Percentiles rank a stretch among this genome's conserved stretches.
Conservation (phyloP, 768 basidiomycete species). For the Ramaria rubella region DNA sequence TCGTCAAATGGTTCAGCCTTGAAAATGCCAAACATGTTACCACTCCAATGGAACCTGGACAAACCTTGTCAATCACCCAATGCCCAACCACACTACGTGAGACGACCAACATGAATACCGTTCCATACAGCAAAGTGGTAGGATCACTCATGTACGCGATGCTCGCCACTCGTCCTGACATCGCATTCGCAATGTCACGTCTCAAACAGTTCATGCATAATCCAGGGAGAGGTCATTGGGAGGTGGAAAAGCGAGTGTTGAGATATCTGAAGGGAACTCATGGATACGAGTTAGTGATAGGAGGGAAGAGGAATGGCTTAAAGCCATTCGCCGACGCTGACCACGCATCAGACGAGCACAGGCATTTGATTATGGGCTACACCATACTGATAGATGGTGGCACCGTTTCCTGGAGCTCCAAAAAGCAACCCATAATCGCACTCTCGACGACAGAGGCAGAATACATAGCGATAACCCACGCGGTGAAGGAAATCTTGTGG, state of each 20-base stretch:
- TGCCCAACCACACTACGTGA: conserved; percentile 7
- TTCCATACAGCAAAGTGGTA: conserved; percentile 16
- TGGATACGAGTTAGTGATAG: no score
- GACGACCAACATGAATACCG: background rate
- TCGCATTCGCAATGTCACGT: conserved; percentile 19
- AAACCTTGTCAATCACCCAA: conserved; percentile 16
- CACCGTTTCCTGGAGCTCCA: no score
- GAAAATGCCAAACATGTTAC: conserved; percentile 23
- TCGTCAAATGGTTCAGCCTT: conserved; percentile 20
- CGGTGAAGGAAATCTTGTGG: no score
- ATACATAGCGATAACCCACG: no score
- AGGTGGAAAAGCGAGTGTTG: conserved; percentile 18
- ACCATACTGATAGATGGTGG: no score
- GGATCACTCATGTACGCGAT: conserved; percentile 25
- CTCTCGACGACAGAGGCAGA: no score
- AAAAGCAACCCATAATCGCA: no score
- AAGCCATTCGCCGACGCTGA: no score
- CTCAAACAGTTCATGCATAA: conserved; percentile 19
- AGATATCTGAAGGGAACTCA: no score
- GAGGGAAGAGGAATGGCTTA: no score
- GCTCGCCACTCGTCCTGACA: conserved; percentile 25
- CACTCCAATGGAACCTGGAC: conserved; percentile 27
- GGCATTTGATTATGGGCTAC: no score
- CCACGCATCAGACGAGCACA: no score
- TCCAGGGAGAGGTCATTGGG: conserved; percentile 19